Evolutionary conservation across 164 flowering plant genomes (phyloP).

Genomic region (Liquidambar formosana): DNA sequence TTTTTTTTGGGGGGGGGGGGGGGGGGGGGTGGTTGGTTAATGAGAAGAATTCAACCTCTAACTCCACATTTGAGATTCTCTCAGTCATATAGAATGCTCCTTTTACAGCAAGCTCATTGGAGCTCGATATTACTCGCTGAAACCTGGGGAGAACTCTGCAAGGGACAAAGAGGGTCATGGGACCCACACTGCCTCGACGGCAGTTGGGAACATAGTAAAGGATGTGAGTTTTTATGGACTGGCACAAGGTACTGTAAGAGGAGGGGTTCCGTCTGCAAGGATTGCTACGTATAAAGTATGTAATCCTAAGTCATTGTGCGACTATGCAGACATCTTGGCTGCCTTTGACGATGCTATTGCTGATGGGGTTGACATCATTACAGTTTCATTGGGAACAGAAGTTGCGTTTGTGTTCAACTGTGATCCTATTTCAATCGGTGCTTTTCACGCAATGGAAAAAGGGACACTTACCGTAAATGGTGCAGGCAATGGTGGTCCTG

Average conservation of each 20-base stretch:
- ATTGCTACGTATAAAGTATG: conserved; percentile 40
- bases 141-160: conserved; percentile 3
- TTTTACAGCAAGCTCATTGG: conserved; percentile 29
- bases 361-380: conserved; percentile 41
- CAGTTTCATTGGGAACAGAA: conserved; percentile 17
- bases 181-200: conserved; percentile 43
- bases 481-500: conserved; percentile 31
- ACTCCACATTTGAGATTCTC: too few species aligned
- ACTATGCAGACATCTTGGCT: conserved; percentile 17
- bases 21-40: too few species aligned
- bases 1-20: too few species aligned
- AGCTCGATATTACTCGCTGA: conserved; percentile 18
- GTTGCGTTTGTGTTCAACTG: neutral
- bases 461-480: conserved; percentile 23
- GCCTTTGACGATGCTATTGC: conserved; percentile 43
- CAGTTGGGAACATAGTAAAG: conserved; percentile 30
- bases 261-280: conserved; percentile 42
- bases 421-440: conserved; percentile 24
- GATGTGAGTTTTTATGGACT: conserved; percentile 30
- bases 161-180: conserved; percentile 38
- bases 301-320: neutral
- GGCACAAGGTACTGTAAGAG: conserved; percentile 37
- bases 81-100: too few species aligned
- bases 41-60: neutral
- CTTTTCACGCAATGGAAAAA: conserved; percentile 39